These are phyloP conservation scores for Heliamphora exappendiculata DNA, from an alignment of 148 eudicot species.

Conservation along the genomic window DNA sequence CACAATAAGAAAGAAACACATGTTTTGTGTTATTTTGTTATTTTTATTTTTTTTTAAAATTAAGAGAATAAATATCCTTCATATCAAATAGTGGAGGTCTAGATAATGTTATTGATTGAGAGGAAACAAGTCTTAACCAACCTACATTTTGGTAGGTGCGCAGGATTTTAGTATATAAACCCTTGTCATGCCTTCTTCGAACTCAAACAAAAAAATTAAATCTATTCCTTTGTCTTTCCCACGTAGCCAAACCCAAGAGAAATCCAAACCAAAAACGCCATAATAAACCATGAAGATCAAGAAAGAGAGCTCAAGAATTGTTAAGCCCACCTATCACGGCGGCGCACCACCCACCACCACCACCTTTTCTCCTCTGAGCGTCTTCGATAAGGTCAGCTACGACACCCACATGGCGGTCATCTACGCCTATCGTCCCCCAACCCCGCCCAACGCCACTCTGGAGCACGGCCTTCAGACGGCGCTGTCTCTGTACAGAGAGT, in stretches of 20 bases:
- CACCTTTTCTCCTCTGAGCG: slow-evolving; percentile 17
- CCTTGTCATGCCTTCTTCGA: background rate
- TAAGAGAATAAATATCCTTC: too few species aligned
- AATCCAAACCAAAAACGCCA: background rate
- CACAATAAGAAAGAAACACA: too few species aligned
- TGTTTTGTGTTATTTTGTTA: too few species aligned
- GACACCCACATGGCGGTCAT: slow-evolving; percentile 29
- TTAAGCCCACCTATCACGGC: slow-evolving; percentile 28
- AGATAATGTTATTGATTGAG: too few species aligned
- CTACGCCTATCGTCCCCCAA: slow-evolving; percentile 31
- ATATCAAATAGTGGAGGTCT: too few species aligned
- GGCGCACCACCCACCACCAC: slow-evolving; percentile 17
- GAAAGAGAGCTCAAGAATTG: slow-evolving; percentile 23
- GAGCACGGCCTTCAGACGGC: slow-evolving; percentile 35
- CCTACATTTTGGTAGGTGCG: background rate
- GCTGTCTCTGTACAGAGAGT: slow-evolving; percentile 18
- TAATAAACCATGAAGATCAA: slow-evolving; percentile 23
- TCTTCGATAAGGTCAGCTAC: slow-evolving; percentile 30
- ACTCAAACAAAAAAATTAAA: background rate
- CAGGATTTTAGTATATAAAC: slow-evolving; percentile 5
- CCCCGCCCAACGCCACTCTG: slow-evolving; percentile 19
- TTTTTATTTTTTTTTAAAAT: too few species aligned
- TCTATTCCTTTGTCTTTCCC: background rate
- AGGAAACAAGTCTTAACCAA: background rate
- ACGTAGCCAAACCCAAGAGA: background rate